These are phyloP conservation scores for Coniochaeta pulveracea DNA, from an alignment of 2,329 filamentous ascomycete genomes.

Conservation along the genomic window DNA sequence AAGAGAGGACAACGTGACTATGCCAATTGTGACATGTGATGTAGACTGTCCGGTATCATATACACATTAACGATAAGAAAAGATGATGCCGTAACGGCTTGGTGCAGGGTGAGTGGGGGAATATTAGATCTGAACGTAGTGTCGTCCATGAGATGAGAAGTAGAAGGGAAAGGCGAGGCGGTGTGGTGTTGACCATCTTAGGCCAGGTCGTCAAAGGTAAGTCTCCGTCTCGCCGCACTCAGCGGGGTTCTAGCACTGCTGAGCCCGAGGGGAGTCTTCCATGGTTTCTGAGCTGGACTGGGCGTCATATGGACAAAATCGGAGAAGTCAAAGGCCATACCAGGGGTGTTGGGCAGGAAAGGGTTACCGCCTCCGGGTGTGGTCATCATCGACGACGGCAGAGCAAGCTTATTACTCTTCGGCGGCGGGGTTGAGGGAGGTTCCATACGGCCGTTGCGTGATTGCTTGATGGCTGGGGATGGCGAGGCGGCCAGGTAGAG, in stretches of 20 bases:
- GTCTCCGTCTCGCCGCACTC: conserved; percentile 59
- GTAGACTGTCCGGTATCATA: conserved; percentile 3
- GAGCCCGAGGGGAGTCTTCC: conserved; percentile 65
- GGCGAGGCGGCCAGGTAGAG: conserved; percentile 86
- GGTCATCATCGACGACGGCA: conserved; percentile 82
- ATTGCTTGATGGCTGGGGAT: conserved; percentile 54
- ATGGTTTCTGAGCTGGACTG: conserved; percentile 80
- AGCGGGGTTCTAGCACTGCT: conserved; percentile 39
- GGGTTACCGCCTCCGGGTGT: conserved; percentile 60
- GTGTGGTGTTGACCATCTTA: too few relatives aligned
- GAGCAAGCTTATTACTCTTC: conserved; percentile 52
- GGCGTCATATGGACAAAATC: conserved; percentile 98
- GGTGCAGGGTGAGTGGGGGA: too few relatives aligned
- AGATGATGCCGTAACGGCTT: too few relatives aligned
- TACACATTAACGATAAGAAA: conserved; percentile 1
- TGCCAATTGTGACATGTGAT: neutral
- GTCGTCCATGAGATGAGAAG: too few relatives aligned
- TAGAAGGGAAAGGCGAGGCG: too few relatives aligned
- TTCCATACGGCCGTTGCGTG: conserved; percentile 44
- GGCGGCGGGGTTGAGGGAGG: conserved; percentile 68
- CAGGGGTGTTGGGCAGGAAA: conserved; percentile 65
- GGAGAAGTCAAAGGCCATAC: conserved; percentile 79
- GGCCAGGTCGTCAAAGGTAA: conserved; percentile 63
- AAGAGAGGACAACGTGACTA: neutral
- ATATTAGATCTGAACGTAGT: too few relatives aligned